Evolutionary conservation across 1,284 basidiomycete genomes (phyloP), one percentile per base, ranked within the genome.

Genomic region (Cryptococcus deneoformans): DNA sequence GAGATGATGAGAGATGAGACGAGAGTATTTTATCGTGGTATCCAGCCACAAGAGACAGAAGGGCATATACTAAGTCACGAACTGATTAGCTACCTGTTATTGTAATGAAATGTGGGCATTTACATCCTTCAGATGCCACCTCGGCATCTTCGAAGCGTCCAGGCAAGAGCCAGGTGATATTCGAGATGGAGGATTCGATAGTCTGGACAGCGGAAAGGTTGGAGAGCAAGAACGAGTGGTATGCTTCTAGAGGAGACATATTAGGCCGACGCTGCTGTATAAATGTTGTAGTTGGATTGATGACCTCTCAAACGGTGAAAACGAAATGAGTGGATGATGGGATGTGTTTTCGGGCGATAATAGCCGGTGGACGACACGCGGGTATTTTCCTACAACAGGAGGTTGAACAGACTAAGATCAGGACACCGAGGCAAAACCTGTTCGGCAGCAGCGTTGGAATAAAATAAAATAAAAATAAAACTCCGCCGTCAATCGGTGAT

Each of bases 71-170:
- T 49, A 39, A 4, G 9, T 16, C 29, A 16, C 7, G 7, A 29
- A 29, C 29, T 29, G 29, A 44, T 40, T 14, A 39, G 16, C 3
- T 45, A 9, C 16, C 11, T 43, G 8, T 20, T 8, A 63, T 37
- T 63, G 62, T 54, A 29, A 29, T 29, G 52, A 61, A 46, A 54
- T 47, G 42, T 35, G 50, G 38, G 51, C 52, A 88, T 91, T 85
- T 67, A 93, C 92, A 80, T 71, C 88, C 85, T 83, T 94, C 92
- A 40, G 89, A 92, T 55, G 88, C 90, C 57, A 97, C 81, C 76
- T 97, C 94, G 54, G 93, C 91, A 82, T 97, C 94, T 75, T 92
- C 92, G 84, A 97, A 97, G 61, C 93, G 84, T 62, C 93, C 94
- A 20, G 94, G 93, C 29, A 97, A 82, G 66, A 97, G 87, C 90